These are phyloP conservation scores for Orbilia ellipsospora DNA, from an alignment of 2,329 filamentous ascomycete genomes.

Conservation along the genomic window DNA sequence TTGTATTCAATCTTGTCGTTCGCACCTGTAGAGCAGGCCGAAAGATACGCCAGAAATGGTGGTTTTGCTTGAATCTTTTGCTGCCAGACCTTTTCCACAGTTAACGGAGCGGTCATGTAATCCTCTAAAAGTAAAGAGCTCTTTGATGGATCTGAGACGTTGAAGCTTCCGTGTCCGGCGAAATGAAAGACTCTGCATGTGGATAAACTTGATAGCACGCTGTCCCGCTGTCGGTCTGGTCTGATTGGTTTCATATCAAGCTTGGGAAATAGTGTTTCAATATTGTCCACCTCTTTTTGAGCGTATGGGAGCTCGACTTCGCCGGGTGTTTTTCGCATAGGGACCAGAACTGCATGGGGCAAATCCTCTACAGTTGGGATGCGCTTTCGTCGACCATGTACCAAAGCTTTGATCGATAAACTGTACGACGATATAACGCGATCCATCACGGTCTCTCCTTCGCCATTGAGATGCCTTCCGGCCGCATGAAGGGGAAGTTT, in stretches of 20 bases:
- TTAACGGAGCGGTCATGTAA: conserved; percentile 12
- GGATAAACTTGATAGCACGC: conserved; percentile 58
- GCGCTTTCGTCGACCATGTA: conserved; percentile 56
- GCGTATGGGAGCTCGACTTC: conserved; percentile 9
- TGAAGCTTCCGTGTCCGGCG: conserved; percentile 62
- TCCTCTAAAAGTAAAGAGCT: conserved; percentile 60
- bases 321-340: conserved; percentile 60
- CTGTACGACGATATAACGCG: conserved; percentile 63
- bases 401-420: conserved; percentile 61
- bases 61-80: conserved; percentile 16
- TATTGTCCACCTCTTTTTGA: neutral
- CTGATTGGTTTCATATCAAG: neutral
- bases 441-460: conserved; percentile 60
- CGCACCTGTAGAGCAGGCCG: conserved; percentile 29
- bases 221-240: conserved; percentile 38
- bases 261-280: neutral
- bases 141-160: conserved; percentile 60
- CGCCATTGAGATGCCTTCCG: conserved; percentile 58
- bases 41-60: conserved; percentile 30
- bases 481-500: conserved; percentile 62
- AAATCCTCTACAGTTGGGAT: neutral
- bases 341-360: neutral
- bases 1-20: conserved; percentile 12
- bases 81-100: neutral
- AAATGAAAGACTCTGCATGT: conserved; percentile 64